A percentile compares a stretch with the other conserved stretches of the same genome.
phyloP scores from a whole-genome alignment of 352 stramenopile genomes.

The Pythium myriotylum region DNA sequence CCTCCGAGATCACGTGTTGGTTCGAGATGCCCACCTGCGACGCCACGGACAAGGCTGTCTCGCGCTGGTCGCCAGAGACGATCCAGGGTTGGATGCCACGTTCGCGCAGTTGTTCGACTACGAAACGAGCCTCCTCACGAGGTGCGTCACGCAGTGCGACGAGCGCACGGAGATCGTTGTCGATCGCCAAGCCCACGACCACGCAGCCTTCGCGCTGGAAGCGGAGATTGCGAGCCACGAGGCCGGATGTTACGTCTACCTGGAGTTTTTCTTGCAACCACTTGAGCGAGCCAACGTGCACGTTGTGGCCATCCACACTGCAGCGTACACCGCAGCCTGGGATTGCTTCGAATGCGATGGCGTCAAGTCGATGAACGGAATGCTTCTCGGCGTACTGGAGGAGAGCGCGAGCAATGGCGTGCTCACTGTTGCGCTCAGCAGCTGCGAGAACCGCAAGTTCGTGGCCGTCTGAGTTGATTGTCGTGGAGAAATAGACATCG shows the following conservation, averaged over 20 bases:
- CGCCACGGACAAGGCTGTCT: slow-evolving; percentile 59
- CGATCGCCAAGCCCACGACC: slow-evolving; percentile 59
- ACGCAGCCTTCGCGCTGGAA: slow-evolving; percentile 58
- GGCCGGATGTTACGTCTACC: slow-evolving; percentile 43
- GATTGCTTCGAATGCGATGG: slow-evolving; percentile 44
- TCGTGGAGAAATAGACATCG: slow-evolving; percentile 27
- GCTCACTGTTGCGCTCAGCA: slow-evolving; percentile 62
- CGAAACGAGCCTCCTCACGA: slow-evolving; percentile 51
- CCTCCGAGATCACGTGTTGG: slow-evolving; percentile 61
- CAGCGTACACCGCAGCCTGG: slow-evolving; percentile 68
- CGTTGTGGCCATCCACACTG: slow-evolving; percentile 30
- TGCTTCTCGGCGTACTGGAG: slow-evolving; percentile 43
- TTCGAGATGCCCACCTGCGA: slow-evolving; percentile 51
- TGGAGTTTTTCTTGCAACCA: slow-evolving; percentile 63
- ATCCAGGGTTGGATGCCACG: slow-evolving; percentile 73
- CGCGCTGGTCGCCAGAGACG: slow-evolving; percentile 73
- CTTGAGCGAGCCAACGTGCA: slow-evolving; percentile 66
- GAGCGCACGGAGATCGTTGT: slow-evolving; percentile 51
- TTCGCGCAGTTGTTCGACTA: slow-evolving; percentile 56
- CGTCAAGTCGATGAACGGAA: slow-evolving; percentile 26
- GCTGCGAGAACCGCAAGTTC: slow-evolving; percentile 38
- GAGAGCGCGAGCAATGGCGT: slow-evolving; percentile 66
- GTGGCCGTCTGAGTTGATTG: not conserved
- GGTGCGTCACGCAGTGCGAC: slow-evolving; percentile 56
- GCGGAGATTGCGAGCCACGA: slow-evolving; percentile 43